Conservation (phyloP, 2,329 filamentous ascomycete genomes). For the Trichoderma pleuroti region DNA sequence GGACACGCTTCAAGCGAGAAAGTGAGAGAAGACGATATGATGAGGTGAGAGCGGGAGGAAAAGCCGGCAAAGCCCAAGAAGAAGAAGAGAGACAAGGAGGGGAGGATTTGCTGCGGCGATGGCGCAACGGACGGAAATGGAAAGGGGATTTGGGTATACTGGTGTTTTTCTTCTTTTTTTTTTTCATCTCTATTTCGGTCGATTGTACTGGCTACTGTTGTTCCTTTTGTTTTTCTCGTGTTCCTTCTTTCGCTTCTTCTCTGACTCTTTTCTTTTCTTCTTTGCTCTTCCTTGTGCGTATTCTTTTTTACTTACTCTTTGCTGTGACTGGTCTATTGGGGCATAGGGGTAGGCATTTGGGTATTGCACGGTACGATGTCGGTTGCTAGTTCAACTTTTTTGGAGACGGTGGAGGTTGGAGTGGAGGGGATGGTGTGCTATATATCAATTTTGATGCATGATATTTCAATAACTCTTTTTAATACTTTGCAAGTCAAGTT, state of each 20-base stretch:
- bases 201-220: conserved; percentile 19
- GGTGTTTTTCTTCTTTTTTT: background rate
- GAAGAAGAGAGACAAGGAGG: background rate
- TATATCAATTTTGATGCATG: background rate
- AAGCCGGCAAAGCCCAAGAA: background rate
- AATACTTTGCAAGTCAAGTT: background rate
- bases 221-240: background rate
- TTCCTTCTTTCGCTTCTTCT: conserved; percentile 12
- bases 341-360: conserved; percentile 19
- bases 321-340: background rate
- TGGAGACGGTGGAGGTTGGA: background rate
- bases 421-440: background rate
- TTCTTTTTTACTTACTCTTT: conserved; percentile 12
- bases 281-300: background rate
- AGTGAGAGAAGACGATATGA: background rate
- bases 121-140: conserved; percentile 19
- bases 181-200: background rate
- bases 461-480: background rate
- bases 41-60: background rate
- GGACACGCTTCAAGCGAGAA: background rate
- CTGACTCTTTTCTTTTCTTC: background rate
- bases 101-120: background rate
- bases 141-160: conserved; percentile 6
- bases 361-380: conserved; percentile 14
- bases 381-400: background rate